Percentiles rank a stretch among this genome's conserved stretches.
These are phyloP conservation scores for Micractinium sp. DNA, from an alignment of 139 green algal genomes.

Conservation along the genomic window DNA sequence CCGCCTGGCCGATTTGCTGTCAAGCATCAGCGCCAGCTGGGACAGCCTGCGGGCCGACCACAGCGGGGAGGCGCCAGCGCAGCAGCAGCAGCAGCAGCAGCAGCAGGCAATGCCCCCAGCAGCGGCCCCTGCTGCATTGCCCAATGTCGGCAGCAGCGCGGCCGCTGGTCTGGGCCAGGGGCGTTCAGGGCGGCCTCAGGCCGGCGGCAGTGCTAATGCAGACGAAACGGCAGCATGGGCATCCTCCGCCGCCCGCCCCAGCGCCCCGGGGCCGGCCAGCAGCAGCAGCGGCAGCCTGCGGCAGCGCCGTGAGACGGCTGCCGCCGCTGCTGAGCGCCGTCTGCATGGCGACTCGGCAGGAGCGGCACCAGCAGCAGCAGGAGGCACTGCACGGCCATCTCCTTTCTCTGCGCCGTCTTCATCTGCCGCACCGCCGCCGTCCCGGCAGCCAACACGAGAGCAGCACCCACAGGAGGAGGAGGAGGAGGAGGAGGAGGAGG, in stretches of 20 bases:
- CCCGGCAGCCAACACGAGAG: background rate
- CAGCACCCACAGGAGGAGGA: background rate
- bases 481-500: conserved; percentile 1
- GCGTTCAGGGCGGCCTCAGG: background rate
- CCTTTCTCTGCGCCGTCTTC: background rate
- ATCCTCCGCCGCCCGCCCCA: background rate
- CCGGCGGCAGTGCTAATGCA: background rate
- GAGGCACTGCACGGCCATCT: no score
- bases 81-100: background rate
- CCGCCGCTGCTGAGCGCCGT: conserved; percentile 4
- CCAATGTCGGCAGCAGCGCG: background rate
- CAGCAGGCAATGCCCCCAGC: background rate
- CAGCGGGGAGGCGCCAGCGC: background rate
- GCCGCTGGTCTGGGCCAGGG: background rate
- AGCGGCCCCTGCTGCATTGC: background rate
- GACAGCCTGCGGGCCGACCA: background rate
- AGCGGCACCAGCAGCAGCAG: background rate
- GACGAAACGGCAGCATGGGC: background rate
- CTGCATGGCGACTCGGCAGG: background rate
- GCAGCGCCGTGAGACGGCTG: conserved; percentile 2
- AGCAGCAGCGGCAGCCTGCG: background rate
- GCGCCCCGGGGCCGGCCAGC: no score
- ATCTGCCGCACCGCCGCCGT: background rate
- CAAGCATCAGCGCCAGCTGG: background rate
- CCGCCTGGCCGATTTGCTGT: conserved; percentile 17